A percentile compares a stretch with the other conserved stretches of the same genome.
These are phyloP conservation scores for Cylindrotheca fusiformis DNA, from an alignment of 108 stramenopile genomes.

Conservation along the genomic window DNA sequence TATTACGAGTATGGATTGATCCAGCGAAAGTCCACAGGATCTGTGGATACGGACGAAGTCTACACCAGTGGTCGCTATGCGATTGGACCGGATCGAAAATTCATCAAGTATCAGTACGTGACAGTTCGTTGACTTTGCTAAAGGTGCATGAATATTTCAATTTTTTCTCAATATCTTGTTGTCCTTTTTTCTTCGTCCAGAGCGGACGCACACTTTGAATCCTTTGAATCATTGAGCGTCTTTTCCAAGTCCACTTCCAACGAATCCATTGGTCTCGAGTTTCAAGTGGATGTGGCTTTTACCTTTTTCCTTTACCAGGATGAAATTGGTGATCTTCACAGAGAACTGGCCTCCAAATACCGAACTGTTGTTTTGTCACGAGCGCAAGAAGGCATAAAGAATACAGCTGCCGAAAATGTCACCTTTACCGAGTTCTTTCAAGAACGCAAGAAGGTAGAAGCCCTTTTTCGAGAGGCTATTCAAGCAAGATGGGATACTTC, in stretches of 20 bases:
- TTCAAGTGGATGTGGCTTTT: constrained; percentile 40
- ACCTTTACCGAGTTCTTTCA: constrained; percentile 42
- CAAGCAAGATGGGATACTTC: constrained; percentile 29
- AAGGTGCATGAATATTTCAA: background rate
- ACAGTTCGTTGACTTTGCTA: constrained; percentile 14
- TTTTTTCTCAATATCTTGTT: background rate
- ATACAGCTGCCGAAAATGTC: constrained; percentile 30
- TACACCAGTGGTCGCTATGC: constrained; percentile 39
- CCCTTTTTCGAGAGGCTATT: constrained; percentile 34
- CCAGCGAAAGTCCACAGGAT: constrained; percentile 37
- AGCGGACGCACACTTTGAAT: constrained; percentile 43
- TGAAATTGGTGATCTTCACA: constrained; percentile 45
- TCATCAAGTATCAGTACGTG: constrained; percentile 50
- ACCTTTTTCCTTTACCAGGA: constrained; percentile 43
- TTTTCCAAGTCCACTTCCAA: constrained; percentile 34
- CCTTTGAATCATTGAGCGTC: constrained; percentile 27
- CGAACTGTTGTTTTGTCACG: constrained; percentile 25
- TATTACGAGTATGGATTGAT: constrained; percentile 54
- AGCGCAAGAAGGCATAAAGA: constrained; percentile 52
- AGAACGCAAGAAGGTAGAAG: constrained; percentile 38
- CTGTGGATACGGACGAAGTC: constrained; percentile 28
- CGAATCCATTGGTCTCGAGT: constrained; percentile 43
- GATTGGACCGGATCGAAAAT: constrained; percentile 27
- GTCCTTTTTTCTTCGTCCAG: constrained; percentile 11
- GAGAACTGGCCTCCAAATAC: constrained; percentile 37